Percentiles rank a stretch among this genome's conserved stretches.
phyloP scores from a whole-genome alignment of 164 flowering plant genomes.

The Vitis labrusca region DNA sequence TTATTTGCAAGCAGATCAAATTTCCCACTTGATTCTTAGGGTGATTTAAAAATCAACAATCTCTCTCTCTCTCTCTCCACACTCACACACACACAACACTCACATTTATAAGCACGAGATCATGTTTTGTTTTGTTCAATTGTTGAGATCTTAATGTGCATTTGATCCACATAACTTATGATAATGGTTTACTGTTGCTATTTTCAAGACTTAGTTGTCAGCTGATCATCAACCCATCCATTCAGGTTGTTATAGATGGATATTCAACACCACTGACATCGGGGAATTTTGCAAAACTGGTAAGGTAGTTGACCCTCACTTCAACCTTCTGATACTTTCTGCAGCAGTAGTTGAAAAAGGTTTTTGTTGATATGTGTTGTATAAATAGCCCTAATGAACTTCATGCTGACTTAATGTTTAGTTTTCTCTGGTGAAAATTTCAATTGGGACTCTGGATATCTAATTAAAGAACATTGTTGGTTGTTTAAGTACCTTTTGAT shows the following conservation, averaged over 20 bases:
- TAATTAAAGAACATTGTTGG: no score
- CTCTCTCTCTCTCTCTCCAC: not conserved
- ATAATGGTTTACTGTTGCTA: not conserved
- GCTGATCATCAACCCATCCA: slow-evolving; percentile 5
- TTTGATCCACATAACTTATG: not conserved
- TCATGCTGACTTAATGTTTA: no score
- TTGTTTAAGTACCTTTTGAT: no score
- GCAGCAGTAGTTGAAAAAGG: not conserved
- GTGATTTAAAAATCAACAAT: not conserved
- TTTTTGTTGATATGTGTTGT: not conserved
- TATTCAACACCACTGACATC: slow-evolving; percentile 94
- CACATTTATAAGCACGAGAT: not conserved
- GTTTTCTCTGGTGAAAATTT: not conserved
- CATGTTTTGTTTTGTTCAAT: not conserved
- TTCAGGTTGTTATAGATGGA: slow-evolving; percentile 90
- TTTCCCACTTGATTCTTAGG: not conserved
- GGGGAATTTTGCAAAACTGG: slow-evolving; percentile 95
- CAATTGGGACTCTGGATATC: not conserved
- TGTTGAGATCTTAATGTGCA: not conserved
- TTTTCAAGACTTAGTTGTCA: not conserved
- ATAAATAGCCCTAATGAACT: no score
- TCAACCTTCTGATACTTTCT: slow-evolving; percentile 11
- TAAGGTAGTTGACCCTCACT: slow-evolving; percentile 59
- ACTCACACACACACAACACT: not conserved
- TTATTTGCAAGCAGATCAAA: not conserved